Evolutionary conservation across 179 eudicot species (phyloP).

Genomic region (Monotropa hypopitys): DNA sequence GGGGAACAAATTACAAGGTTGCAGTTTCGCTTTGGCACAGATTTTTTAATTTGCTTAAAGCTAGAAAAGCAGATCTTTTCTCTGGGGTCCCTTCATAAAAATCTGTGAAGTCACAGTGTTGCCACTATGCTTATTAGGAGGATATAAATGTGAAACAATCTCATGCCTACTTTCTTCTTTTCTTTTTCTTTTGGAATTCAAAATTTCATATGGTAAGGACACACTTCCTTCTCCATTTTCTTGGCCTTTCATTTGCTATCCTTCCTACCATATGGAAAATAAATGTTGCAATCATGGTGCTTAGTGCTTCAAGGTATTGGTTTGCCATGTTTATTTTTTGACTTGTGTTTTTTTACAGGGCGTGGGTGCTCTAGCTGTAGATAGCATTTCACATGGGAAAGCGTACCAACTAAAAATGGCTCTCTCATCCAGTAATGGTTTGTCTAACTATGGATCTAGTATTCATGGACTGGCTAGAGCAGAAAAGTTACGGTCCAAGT

Average conservation of each 20-base stretch:
- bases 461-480: slow-evolving; percentile 26
- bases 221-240: background rate
- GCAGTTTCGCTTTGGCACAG: background rate
- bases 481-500: slow-evolving; percentile 41
- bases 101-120: background rate
- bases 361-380: slow-evolving; percentile 32
- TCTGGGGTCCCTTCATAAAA: background rate
- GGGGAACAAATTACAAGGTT: background rate
- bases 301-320: background rate
- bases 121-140: background rate
- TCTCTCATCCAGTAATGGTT: slow-evolving; percentile 33
- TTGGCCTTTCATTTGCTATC: background rate
- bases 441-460: slow-evolving; percentile 38
- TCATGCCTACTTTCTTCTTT: background rate
- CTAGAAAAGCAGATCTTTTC: background rate
- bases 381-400: slow-evolving; percentile 31
- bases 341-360: slow-evolving; percentile 29
- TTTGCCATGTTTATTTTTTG: background rate
- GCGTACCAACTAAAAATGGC: slow-evolving; percentile 33
- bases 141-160: background rate
- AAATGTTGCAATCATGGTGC: background rate
- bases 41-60: background rate
- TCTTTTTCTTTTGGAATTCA: background rate
- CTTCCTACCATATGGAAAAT: too few relatives aligned
- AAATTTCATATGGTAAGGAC: background rate